phyloP scores from a whole-genome alignment of 305 asterid genomes.

The Fraxinus greggii region DNA sequence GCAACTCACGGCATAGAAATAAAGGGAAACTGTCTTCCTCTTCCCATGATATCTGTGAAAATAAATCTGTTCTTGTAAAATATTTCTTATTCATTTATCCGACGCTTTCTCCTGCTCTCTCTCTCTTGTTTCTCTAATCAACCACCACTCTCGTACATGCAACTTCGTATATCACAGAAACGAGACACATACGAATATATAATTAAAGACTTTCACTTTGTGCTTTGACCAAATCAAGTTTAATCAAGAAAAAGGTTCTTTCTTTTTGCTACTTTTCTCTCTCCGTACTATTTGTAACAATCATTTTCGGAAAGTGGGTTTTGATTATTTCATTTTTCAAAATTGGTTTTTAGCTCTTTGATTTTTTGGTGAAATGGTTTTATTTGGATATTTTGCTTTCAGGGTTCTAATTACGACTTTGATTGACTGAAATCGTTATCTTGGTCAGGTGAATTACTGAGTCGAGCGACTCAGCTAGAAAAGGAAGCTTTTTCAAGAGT shows the following conservation, averaged over 20 bases:
- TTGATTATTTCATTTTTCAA: conserved; percentile 3
- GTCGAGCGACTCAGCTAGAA: conserved; percentile 10
- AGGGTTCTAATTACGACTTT: conserved; percentile 35
- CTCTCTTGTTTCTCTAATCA: conserved; percentile 28
- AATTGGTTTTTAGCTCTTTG: conserved; percentile 19
- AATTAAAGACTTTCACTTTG: conserved; percentile 29
- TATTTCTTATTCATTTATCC: not conserved
- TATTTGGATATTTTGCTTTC: conserved; percentile 13
- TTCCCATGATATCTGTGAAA: too few species aligned
- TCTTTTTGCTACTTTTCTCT: conserved; percentile 28
- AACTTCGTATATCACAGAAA: not conserved
- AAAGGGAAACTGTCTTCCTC: too few species aligned
- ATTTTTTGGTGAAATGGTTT: conserved; percentile 29
- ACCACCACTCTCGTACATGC: conserved; percentile 30
- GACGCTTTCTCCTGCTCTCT: conserved; percentile 32
- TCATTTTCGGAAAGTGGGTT: conserved; percentile 35
- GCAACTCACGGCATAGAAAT: conserved; percentile 7
- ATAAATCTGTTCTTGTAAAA: too few species aligned
- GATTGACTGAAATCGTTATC: conserved; percentile 15
- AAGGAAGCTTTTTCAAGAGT: conserved; percentile 6
- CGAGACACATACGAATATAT: conserved; percentile 31
- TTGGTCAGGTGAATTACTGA: conserved; percentile 26
- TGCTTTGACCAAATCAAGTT: conserved; percentile 40
- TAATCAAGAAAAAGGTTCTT: conserved; percentile 32
- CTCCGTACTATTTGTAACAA: conserved; percentile 10